phyloP scores from a whole-genome alignment of 148 eudicot genomes.

The Mesembryanthemum crystallinum region DNA sequence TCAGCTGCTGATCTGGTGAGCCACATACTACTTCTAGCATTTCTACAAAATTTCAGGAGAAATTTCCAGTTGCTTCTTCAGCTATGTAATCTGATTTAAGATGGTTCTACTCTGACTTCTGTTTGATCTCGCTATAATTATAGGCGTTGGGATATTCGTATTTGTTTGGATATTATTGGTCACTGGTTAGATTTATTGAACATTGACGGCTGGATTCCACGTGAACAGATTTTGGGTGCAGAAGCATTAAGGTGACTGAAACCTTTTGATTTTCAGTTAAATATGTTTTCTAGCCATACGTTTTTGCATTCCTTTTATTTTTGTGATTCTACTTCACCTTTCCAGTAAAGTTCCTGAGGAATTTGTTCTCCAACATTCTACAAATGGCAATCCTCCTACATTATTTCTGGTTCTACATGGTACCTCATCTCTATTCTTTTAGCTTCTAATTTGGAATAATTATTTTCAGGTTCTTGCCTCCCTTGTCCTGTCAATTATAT shows the following conservation, averaged over 20 bases:
- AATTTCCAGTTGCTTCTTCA: constrained; percentile 2
- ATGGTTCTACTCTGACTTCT: constrained; percentile 5
- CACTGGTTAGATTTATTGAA: constrained; percentile 98
- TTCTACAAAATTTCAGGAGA: background rate
- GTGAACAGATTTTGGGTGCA: constrained; percentile 94
- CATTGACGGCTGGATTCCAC: constrained; percentile 99
- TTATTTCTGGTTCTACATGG: constrained; percentile 85
- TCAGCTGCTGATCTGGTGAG: constrained; percentile 89
- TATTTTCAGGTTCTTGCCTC: background rate
- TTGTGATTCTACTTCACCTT: constrained; percentile 4
- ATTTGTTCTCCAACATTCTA: constrained; percentile 86
- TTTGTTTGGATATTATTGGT: constrained; percentile 85
- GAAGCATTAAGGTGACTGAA: constrained; percentile 78
- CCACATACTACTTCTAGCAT: constrained; percentile 19
- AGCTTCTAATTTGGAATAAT: background rate
- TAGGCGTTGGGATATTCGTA: constrained; percentile 86
- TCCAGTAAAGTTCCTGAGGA: constrained; percentile 93
- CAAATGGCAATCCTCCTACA: constrained; percentile 98
- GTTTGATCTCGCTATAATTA: constrained; percentile 7
- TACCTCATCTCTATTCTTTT: constrained; percentile 26
- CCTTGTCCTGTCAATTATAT: background rate
- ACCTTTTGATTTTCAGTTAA: background rate
- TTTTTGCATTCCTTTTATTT: background rate
- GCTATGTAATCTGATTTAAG: background rate
- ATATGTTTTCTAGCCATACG: background rate